Evolutionary conservation across 495 filamentous ascomycete genomes (phyloP).

Genomic region (Annulohypoxylon stygium): DNA sequence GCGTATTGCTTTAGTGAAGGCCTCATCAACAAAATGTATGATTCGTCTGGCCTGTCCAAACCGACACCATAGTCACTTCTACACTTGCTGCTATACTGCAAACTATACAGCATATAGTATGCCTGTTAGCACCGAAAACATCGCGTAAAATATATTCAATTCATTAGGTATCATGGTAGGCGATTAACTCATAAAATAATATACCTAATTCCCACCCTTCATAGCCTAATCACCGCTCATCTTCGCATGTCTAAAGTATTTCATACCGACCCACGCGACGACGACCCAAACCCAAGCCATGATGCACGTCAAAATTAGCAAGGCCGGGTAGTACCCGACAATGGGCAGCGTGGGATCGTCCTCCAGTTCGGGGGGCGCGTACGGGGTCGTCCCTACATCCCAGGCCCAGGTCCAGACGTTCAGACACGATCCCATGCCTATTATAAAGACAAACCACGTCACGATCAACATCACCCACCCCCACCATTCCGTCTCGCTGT

Average conservation of each 20-base stretch:
- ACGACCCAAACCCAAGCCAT: slow-evolving; percentile 99
- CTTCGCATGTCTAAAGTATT: slow-evolving; percentile 98
- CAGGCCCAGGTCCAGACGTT: slow-evolving; percentile 99
- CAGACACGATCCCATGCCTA: slow-evolving; percentile 94
- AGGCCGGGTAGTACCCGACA: slow-evolving; percentile 94
- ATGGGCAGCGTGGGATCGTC: slow-evolving; percentile 95
- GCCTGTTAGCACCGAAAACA: neutral
- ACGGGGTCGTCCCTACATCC: slow-evolving; percentile 97
- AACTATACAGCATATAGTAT: neutral
- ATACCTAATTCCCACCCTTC: neutral
- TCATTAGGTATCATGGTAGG: slow-evolving; percentile 14
- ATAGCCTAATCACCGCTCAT: slow-evolving; percentile 66
- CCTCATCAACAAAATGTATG: too few species aligned
- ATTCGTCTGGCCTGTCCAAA: neutral
- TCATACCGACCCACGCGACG: slow-evolving; percentile 98
- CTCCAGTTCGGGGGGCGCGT: slow-evolving; percentile 91
- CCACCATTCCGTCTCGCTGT: slow-evolving; percentile 95
- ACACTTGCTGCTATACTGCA: neutral
- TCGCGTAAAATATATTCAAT: slow-evolving; percentile 5
- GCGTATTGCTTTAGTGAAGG: too few species aligned
- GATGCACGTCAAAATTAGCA: slow-evolving; percentile 90
- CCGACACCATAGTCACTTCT: neutral
- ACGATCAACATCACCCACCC: slow-evolving; percentile 90
- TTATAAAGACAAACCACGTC: slow-evolving; percentile 95
- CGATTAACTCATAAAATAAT: neutral